These are phyloP conservation scores for Magnolia changhungtana DNA, from an alignment of 164 flowering plant genomes.

Conservation along the genomic window DNA sequence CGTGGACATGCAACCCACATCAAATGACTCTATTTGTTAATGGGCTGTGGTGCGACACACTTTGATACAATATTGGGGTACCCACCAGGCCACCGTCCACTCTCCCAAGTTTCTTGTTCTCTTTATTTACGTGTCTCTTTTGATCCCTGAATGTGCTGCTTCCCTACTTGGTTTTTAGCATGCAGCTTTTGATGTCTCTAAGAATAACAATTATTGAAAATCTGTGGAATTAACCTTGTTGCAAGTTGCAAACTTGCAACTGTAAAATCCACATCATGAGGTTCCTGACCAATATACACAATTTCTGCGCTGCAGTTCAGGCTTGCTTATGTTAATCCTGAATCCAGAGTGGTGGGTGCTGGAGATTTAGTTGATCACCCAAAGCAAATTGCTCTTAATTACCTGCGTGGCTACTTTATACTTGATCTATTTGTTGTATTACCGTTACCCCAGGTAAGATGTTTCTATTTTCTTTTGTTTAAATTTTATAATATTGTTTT, in stretches of 20 bases:
- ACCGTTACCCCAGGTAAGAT: constrained; percentile 84
- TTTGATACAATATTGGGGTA: too few species aligned
- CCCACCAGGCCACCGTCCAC: too few species aligned
- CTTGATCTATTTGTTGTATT: constrained; percentile 66
- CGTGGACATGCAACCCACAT: too few species aligned
- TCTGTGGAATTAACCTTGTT: too few species aligned
- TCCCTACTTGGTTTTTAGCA: not conserved
- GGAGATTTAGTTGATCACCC: constrained; percentile 89
- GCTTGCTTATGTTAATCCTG: constrained; percentile 87
- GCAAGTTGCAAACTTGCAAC: not conserved
- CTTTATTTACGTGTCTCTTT: too few species aligned
- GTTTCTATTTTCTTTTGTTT: not conserved
- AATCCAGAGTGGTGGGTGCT: constrained; percentile 82
- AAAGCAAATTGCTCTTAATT: constrained; percentile 67
- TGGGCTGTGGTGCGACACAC: too few species aligned
- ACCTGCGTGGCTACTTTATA: constrained; percentile 52
- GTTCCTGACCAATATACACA: not conserved
- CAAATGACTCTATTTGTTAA: too few species aligned
- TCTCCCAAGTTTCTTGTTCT: too few species aligned
- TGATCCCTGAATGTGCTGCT: too few species aligned
- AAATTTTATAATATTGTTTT: not conserved
- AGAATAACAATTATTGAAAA: too few species aligned
- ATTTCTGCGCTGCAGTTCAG: constrained; percentile 65
- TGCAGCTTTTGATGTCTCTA: not conserved
- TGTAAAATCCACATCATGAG: not conserved